These are phyloP conservation scores for Globisporangium cystogenes DNA, from an alignment of 352 stramenopile species.

Conservation along the genomic window DNA sequence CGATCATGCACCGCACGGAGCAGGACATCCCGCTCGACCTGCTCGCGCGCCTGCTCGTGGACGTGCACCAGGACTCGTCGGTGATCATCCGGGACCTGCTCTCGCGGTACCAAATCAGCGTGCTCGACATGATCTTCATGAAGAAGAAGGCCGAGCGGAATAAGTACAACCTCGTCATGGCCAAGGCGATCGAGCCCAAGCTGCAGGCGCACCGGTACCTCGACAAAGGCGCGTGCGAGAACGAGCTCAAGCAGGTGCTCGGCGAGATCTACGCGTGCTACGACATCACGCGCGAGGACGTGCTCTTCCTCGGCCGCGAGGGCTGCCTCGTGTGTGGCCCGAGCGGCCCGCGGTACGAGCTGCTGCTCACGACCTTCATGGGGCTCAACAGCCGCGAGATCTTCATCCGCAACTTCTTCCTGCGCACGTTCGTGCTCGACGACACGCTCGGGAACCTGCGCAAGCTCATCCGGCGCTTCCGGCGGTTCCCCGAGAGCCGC, in stretches of 20 bases:
- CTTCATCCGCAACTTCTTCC: slow-evolving; percentile 98
- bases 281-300: slow-evolving; percentile 95
- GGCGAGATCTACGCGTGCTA: slow-evolving; percentile 95
- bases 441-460: slow-evolving; percentile 90
- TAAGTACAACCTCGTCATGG: slow-evolving; percentile 98
- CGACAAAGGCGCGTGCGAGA: slow-evolving; percentile 96
- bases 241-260: slow-evolving; percentile 95
- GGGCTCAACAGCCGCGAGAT: slow-evolving; percentile 96
- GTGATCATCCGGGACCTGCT: slow-evolving; percentile 94
- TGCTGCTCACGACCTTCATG: slow-evolving; percentile 94
- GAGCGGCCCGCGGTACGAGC: slow-evolving; percentile 93
- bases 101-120: slow-evolving; percentile 93
- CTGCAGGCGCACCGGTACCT: slow-evolving; percentile 96
- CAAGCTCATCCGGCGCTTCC: slow-evolving; percentile 83
- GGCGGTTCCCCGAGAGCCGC: slow-evolving; percentile 78
- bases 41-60: slow-evolving; percentile 93
- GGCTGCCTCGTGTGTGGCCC: slow-evolving; percentile 93
- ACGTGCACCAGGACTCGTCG: slow-evolving; percentile 95
- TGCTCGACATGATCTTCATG: slow-evolving; percentile 96
- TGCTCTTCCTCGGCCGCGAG: slow-evolving; percentile 93
- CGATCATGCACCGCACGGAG: slow-evolving; percentile 96
- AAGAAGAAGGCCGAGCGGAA: slow-evolving; percentile 91
- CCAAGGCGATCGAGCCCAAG: slow-evolving; percentile 94
- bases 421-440: slow-evolving; percentile 93
- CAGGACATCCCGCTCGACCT: slow-evolving; percentile 95